phyloP scores from a whole-genome alignment of 495 filamentous ascomycete species.

The Aspergillus taichungensis region DNA sequence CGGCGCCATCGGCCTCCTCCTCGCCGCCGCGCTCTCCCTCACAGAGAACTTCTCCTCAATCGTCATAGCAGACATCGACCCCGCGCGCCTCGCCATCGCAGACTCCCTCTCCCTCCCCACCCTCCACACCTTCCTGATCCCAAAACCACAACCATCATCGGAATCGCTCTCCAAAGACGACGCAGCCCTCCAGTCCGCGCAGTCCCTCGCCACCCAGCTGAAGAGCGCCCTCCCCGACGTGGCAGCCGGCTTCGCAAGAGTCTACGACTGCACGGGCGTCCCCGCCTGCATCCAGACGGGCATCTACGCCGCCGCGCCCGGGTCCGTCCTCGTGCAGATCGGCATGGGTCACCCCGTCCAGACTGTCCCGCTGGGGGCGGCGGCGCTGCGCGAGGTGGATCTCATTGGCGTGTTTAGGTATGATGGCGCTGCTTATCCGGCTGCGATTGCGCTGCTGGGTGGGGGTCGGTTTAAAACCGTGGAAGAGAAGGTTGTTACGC shows the following conservation, averaged over 20 bases:
- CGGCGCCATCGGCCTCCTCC: constrained; percentile 69
- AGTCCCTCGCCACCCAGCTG: constrained; percentile 34
- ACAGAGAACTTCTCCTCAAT: constrained; percentile 62
- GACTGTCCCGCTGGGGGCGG: constrained; percentile 75
- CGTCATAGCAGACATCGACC: constrained; percentile 73
- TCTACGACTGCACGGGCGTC: constrained; percentile 90
- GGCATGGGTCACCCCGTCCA: constrained; percentile 92
- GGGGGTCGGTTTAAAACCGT: constrained; percentile 47
- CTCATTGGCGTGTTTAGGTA: constrained; percentile 90
- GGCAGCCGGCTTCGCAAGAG: constrained; percentile 60
- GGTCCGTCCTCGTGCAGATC: constrained; percentile 77
- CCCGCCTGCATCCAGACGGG: constrained; percentile 78
- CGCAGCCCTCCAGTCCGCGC: constrained; percentile 31
- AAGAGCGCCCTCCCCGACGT: constrained; percentile 32
- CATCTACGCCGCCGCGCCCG: constrained; percentile 72
- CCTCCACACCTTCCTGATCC: constrained; percentile 52
- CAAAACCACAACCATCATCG: constrained; percentile 27
- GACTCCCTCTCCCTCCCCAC: constrained; percentile 55
- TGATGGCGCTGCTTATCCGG: constrained; percentile 67
- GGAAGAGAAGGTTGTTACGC: constrained; percentile 61
- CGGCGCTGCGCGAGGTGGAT: constrained; percentile 82
- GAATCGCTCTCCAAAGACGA: constrained; percentile 25
- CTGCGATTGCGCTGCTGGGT: constrained; percentile 66
- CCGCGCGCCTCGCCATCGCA: constrained; percentile 62
- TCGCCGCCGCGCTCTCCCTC: constrained; percentile 51